These are phyloP conservation scores for Collariella sp. DNA, from an alignment of 495 filamentous ascomycete species.

Conservation along the genomic window DNA sequence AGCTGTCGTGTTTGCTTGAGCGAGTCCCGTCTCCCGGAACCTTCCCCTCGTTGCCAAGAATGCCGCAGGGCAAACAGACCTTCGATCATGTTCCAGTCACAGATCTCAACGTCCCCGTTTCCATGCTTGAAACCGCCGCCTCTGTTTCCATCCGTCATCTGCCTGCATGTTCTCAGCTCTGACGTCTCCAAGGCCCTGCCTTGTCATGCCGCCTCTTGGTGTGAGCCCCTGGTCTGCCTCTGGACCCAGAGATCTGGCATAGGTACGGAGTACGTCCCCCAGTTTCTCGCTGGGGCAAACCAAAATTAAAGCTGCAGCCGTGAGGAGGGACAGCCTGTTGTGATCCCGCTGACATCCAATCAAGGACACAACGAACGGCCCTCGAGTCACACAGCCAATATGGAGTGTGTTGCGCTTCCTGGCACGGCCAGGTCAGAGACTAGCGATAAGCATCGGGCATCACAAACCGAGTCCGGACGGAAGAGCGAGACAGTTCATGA, in stretches of 20 bases:
- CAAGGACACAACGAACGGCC: slow-evolving; percentile 3
- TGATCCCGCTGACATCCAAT: slow-evolving; percentile 26
- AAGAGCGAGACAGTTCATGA: not conserved
- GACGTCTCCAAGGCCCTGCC: not conserved
- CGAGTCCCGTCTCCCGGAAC: not conserved
- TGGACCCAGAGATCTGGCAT: slow-evolving; percentile 3
- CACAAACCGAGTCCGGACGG: not conserved
- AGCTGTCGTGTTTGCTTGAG: not conserved
- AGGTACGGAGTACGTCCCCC: not conserved
- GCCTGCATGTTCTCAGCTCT: not conserved
- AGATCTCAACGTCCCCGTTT: not conserved
- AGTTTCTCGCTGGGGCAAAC: slow-evolving; percentile 11
- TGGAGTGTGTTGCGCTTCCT: slow-evolving; percentile 17
- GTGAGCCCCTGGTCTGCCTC: not conserved
- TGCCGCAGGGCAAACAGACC: slow-evolving; percentile 3
- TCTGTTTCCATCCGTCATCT: not conserved
- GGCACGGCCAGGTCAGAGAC: not conserved
- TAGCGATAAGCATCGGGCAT: not conserved
- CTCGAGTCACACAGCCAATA: slow-evolving; percentile 23
- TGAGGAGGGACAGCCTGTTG: slow-evolving; percentile 20
- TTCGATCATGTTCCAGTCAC: not conserved
- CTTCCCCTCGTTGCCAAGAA: not conserved
- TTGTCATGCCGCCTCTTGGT: too few species aligned
- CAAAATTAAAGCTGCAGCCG: slow-evolving; percentile 16
- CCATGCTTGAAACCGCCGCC: not conserved